Base-by-base conservation (phyloP, 352 stramenopile genomes). In the Globisporangium ultimum region DNA sequence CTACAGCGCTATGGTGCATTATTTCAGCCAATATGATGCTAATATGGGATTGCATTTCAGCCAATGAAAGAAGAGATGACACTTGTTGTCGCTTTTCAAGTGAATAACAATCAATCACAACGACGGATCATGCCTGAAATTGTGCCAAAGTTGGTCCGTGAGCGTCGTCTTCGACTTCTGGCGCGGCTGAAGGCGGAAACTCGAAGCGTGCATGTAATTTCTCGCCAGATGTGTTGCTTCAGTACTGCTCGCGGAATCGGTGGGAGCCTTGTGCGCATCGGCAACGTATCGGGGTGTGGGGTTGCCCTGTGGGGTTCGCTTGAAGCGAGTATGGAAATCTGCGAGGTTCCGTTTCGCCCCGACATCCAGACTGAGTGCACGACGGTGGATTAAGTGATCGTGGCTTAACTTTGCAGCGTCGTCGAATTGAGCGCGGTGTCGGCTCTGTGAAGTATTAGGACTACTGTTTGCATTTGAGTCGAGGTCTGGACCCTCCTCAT, bases 111-210 rank as follows among this genome's bases (percentile, higher is more conserved):
- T 24, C 22, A n/a, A n/a, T 46, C 50, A 24, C 28, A 55, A 24
- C 20, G n/a, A 28, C 22, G 28, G 28, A 36, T 36, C 28, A 36
- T 55, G 13, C 20, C 20, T 41, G 21, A 51, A 43, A 34, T 53
- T 53, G 48, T 15, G 40, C 55, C 61, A 67, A 20, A 67, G 61
- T 49, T 57, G 48, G 48, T 67, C 61, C 43, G 61, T 24, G 12
- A 67, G 48, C 24, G 42, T 56, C 13, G 54, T 38, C 48, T 55
- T 55, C 28, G 22, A 53, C 15, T 7, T 20, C 32, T 45, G 42
- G 18, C 54, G 28, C 32, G 18, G 7, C 42, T 60, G 54, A 14
- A 60, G 22, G 28, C 22, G 46, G 32, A 53, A 60, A 15, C 45
- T 53, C 43, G 28, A 20, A 18, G 45, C 45, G 2, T 52, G n/a